Evolutionary conservation across 768 basidiomycete genomes (phyloP).

Genomic region (Russula griseocarnosa): DNA sequence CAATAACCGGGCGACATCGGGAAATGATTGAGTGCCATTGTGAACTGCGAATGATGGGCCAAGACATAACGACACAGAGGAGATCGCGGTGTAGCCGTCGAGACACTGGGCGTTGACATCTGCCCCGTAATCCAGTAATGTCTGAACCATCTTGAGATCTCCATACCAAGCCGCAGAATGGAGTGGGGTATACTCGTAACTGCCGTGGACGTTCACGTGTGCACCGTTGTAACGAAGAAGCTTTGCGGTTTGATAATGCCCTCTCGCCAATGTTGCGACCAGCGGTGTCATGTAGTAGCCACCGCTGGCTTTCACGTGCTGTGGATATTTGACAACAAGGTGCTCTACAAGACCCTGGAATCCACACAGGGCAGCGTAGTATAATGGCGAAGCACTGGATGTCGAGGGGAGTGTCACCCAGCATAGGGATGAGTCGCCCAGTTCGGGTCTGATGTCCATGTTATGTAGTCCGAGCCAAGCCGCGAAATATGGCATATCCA

Average conservation of each 20-base stretch:
- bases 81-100: no score
- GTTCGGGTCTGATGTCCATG: background rate
- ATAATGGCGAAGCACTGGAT: background rate
- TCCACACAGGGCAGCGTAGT: conserved; percentile 3
- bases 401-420: no score
- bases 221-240: background rate
- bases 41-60: no score
- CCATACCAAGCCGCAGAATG: background rate
- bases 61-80: background rate
- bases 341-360: background rate
- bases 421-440: background rate
- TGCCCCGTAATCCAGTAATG: background rate
- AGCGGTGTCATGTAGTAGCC: background rate
- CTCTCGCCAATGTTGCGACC: background rate
- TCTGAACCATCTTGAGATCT: background rate
- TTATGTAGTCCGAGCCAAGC: background rate
- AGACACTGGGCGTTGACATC: background rate
- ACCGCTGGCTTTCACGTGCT: background rate
- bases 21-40: background rate
- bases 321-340: background rate
- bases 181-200: background rate
- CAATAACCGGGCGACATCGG: background rate
- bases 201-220: background rate
- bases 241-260: background rate
- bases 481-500: background rate